Base-by-base conservation (phyloP, 2,329 filamentous ascomycete species). In the Aspergillus tamarii region DNA sequence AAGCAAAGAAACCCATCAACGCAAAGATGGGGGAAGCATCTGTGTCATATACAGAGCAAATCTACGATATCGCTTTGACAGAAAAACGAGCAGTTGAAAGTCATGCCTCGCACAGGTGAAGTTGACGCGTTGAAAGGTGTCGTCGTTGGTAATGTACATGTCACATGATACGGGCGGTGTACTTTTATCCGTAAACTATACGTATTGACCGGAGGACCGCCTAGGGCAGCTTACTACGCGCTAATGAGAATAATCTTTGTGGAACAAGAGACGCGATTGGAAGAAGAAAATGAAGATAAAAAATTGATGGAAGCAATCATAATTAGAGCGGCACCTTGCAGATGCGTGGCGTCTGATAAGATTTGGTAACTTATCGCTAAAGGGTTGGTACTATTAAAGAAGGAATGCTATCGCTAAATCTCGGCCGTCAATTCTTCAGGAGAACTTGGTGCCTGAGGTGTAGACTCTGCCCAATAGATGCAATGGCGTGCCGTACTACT, bases 91-190 rank as follows among this genome's bases (percentile, higher is more conserved):
- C 39, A n/a, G 34, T 39, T 55, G 21, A 39, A 19, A 39, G 30
- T 39, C 30, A 41, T 34, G 14, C 28, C 28, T 23, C 9, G 12
- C 30, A 54, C 50, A 34, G 36, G 39, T 59, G 59, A 61, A 59
- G 60, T 60, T 43, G 36, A 60, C 62, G 62, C 53, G 62, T 39
- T 61, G 39, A 36, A 53, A 19, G 61, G 61, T 28, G 41, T 48
- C 32, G 54, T 52, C 12, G 36, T 14, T 54, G 36, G 19, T 43
- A n/a, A 59, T 55, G 32, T 55, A 55, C 32, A 41, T 5, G 58
- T 64, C 62, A 64, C 62, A 60, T 64, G 62, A 64, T 45, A 32
- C 46, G 39, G 63, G 63, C 63, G 63, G 63, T 65, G 63, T 60
- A 54, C 12, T 26, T 1, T 50, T 21, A 8, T 41, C n/a, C 7